These are phyloP conservation scores for Cladobotryum protrusum DNA, from an alignment of 2,329 filamentous ascomycete genomes.

Conservation along the genomic window DNA sequence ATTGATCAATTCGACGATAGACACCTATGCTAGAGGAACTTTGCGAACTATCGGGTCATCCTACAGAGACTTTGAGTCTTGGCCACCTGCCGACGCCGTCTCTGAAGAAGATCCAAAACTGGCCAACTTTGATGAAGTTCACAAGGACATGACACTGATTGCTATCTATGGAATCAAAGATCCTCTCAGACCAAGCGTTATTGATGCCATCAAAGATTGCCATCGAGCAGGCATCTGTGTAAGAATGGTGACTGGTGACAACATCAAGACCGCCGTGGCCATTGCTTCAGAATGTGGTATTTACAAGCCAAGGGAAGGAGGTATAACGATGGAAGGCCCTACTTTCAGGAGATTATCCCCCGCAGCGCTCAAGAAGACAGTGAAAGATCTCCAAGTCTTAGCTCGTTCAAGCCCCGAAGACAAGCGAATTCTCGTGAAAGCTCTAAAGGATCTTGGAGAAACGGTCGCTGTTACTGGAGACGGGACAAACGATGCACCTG, in stretches of 20 bases:
- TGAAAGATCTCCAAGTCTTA: slow-evolving; percentile 45
- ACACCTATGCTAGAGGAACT: slow-evolving; percentile 55
- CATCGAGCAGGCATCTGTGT: slow-evolving; percentile 58
- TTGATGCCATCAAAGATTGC: slow-evolving; percentile 53
- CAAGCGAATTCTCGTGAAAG: slow-evolving; percentile 49
- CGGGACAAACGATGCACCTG: slow-evolving; percentile 61
- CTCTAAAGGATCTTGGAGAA: slow-evolving; percentile 48
- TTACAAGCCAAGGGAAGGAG: slow-evolving; percentile 44
- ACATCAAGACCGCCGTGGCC: slow-evolving; percentile 54
- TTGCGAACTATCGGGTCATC: slow-evolving; percentile 69
- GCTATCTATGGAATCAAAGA: slow-evolving; percentile 63
- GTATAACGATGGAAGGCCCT: slow-evolving; percentile 61
- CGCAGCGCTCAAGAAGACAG: slow-evolving; percentile 45
- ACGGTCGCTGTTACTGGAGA: slow-evolving; percentile 61
- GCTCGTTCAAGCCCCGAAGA: slow-evolving; percentile 56
- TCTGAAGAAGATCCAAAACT: slow-evolving; percentile 41
- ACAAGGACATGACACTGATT: slow-evolving; percentile 62
- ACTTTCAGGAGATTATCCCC: slow-evolving; percentile 52
- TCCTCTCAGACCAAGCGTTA: slow-evolving; percentile 53
- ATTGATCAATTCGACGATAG: slow-evolving; percentile 45
- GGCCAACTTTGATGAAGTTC: slow-evolving; percentile 54
- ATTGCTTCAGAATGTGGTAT: slow-evolving; percentile 61
- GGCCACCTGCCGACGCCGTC: slow-evolving; percentile 59
- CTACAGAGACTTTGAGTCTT: slow-evolving; percentile 64
- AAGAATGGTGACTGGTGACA: slow-evolving; percentile 51